Percentiles rank a stretch among this genome's conserved stretches.
phyloP scores from a whole-genome alignment of 148 eudicot genomes.

The Rheum nobile region DNA sequence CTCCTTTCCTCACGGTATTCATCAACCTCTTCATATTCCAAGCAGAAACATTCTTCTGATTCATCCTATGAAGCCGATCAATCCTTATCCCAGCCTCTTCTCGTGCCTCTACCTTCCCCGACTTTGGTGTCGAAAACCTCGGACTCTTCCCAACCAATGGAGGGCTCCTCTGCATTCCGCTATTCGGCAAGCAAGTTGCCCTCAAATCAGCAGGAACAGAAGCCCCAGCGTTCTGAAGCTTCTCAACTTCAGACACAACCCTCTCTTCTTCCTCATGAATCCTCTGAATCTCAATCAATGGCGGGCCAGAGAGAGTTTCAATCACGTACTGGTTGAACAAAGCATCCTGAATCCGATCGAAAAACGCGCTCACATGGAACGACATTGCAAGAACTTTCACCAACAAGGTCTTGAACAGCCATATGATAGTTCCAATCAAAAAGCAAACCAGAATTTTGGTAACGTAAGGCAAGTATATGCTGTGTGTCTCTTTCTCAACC shows the following conservation, averaged over 20 bases:
- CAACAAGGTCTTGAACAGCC: constrained; percentile 58
- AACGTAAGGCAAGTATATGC: constrained; percentile 40
- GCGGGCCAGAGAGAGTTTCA: constrained; percentile 58
- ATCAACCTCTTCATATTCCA: constrained; percentile 97
- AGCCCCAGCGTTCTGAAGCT: constrained; percentile 59
- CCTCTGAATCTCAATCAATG: constrained; percentile 34
- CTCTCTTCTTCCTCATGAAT: constrained; percentile 59
- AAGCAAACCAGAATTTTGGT: constrained; percentile 46
- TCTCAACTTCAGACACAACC: constrained; percentile 38
- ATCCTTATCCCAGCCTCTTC: constrained; percentile 45
- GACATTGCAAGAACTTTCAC: constrained; percentile 54
- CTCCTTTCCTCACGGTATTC: constrained; percentile 56
- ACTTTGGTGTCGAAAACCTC: constrained; percentile 8
- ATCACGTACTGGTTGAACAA: constrained; percentile 73
- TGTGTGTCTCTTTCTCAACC: constrained; percentile 35
- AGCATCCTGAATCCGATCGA: constrained; percentile 73
- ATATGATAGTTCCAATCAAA: constrained; percentile 45
- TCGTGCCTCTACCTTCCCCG: constrained; percentile 32
- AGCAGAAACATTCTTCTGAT: constrained; percentile 84
- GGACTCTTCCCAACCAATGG: constrained; percentile 27
- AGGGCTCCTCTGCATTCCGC: constrained; percentile 24
- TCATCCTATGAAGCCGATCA: constrained; percentile 70
- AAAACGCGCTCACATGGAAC: constrained; percentile 58
- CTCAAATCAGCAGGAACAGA: constrained; percentile 45
- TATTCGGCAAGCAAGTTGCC: constrained; percentile 39